Base-by-base conservation (phyloP, 129 eudicot species). In the Flaveria bidentis region DNA sequence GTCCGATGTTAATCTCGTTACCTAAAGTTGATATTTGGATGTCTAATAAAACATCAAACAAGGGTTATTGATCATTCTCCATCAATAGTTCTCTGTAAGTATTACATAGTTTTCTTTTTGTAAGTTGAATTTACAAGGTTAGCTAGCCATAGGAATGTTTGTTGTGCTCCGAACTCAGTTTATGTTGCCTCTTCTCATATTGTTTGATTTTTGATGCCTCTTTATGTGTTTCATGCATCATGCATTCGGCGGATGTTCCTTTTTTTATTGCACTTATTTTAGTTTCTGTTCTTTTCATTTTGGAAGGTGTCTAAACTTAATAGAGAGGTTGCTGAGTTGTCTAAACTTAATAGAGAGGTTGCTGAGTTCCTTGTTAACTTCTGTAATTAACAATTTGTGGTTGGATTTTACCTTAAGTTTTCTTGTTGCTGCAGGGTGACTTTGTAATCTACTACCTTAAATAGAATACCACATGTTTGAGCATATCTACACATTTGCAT, bases 401-500 rank as follows among this genome's bases (percentile, higher is more conserved):
- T 9, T n/a, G 10, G 22, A 9, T 39, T 41, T 9, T 66, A 66
- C 71, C 50, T 66, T 17, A 36, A 39, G 67, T 42, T 71, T 49
- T 28, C 68, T 28, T 62, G 44, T 62, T 26, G 44, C 11, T 62
- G 18, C 15, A 42, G n/a, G 68, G 68, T 17, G 36, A 64, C 69
- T 28, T 30, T 15, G 46, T 62, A 62, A 63, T 33, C 23, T 30
- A 30, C 11, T 5, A 33, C 47, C 69, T 16, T 64, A 15, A 64
- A 13, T 63, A 33, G n/a, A 64, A 64, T 64, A 20, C 46, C 36
- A 42, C 44, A 26, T 26, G 68, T 30, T 62, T 28, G 69, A 64
- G 46, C 13, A 5, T 60, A 25, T 11, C 41, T 22, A 5, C 60
- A 53, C 25, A 53, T 33, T 64, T 33, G 49, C 13, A 17, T 65